A percentile compares a stretch with the other conserved stretches of the same genome.
phyloP scores from a whole-genome alignment of 805 yeast species.

The Clavispora santaluciae region DNA sequence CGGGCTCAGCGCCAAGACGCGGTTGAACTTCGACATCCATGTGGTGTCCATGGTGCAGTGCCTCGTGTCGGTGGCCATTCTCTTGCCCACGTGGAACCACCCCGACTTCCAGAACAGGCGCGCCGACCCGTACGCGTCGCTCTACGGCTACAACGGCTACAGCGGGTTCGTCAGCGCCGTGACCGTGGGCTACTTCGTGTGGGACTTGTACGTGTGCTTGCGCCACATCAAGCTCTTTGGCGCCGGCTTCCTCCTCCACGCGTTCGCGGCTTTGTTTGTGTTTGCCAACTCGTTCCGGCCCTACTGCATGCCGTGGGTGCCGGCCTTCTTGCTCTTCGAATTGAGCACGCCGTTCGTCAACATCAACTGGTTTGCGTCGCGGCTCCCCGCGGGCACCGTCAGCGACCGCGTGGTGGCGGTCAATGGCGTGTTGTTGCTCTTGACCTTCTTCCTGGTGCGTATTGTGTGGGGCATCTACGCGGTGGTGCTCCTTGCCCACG shows the following conservation, averaged over 20 bases:
- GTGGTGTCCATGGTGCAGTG: slow-evolving; percentile 85
- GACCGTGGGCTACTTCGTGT: slow-evolving; percentile 81
- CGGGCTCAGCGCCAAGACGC: slow-evolving; percentile 39
- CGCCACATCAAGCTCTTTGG: slow-evolving; percentile 68
- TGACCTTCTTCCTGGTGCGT: slow-evolving; percentile 71
- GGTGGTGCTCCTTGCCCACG: slow-evolving; percentile 45
- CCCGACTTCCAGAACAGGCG: slow-evolving; percentile 35
- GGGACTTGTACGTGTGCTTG: slow-evolving; percentile 80
- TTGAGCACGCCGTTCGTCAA: slow-evolving; percentile 93
- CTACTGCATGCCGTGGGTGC: slow-evolving; percentile 74
- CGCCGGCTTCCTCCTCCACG: slow-evolving; percentile 76
- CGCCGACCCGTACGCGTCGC: slow-evolving; percentile 37
- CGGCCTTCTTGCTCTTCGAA: slow-evolving; percentile 81
- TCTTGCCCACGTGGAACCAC: slow-evolving; percentile 64
- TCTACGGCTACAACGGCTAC: slow-evolving; percentile 70
- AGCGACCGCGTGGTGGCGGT: slow-evolving; percentile 48
- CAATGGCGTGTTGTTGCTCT: slow-evolving; percentile 70
- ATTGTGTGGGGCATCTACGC: slow-evolving; percentile 86
- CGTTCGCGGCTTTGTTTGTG: slow-evolving; percentile 72
- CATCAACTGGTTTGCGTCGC: slow-evolving; percentile 83
- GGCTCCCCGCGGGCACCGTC: slow-evolving; percentile 64
- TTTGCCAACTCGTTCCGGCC: slow-evolving; percentile 63
- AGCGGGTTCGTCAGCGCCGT: slow-evolving; percentile 68
- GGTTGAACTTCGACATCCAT: slow-evolving; percentile 83
- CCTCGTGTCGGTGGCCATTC: slow-evolving; percentile 51